These are phyloP conservation scores for Tetrahymena borealis DNA, from an alignment of 73 alveolate species.

Conservation along the genomic window DNA sequence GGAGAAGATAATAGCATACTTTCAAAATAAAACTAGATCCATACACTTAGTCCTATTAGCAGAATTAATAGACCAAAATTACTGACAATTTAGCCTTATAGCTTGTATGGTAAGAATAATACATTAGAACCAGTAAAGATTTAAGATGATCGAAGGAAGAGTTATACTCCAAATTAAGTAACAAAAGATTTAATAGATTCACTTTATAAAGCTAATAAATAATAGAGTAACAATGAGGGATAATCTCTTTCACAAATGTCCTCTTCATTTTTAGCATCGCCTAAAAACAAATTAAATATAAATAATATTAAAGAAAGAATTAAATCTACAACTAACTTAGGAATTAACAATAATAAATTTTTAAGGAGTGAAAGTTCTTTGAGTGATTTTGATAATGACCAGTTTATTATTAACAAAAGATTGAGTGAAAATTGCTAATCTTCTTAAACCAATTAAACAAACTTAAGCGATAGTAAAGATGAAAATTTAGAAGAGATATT, in stretches of 20 bases:
- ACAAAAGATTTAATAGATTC: neutral
- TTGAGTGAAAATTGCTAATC: neutral
- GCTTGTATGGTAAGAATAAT: neutral
- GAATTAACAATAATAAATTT: neutral
- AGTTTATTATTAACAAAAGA: too few species aligned
- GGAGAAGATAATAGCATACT: too few species aligned
- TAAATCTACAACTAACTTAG: neutral
- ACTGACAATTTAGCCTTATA: neutral
- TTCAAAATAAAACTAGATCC: too few species aligned
- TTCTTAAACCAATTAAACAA: neutral
- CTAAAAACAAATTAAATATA: neutral
- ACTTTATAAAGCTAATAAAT: neutral
- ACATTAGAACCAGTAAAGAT: neutral
- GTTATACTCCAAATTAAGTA: neutral
- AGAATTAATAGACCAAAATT: neutral
- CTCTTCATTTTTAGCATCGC: neutral
- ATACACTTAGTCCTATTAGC: neutral
- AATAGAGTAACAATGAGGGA: neutral
- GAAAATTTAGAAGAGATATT: neutral
- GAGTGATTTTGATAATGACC: neutral
- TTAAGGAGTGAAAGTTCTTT: neutral
- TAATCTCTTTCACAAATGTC: neutral
- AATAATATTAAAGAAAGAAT: neutral
- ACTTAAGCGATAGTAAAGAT: neutral
- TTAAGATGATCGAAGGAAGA: neutral